Base-by-base conservation (phyloP, 805 yeast genomes). In the Monosporozyma unispora region DNA sequence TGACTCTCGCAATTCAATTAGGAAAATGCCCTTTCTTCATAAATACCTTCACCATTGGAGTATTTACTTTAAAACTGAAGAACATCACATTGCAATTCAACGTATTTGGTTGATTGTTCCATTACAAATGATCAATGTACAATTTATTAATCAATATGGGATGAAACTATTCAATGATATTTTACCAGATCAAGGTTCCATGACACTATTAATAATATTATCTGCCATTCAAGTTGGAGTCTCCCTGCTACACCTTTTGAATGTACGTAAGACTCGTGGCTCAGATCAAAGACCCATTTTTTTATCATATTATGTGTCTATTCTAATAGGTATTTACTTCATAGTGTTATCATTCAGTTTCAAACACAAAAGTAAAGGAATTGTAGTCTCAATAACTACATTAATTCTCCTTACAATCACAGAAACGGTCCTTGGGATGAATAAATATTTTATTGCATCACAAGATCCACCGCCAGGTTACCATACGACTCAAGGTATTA, bases 61-160 rank as follows among this genome's bases (percentile, higher is more conserved):
- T 12, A 18, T 12, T 18, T 5, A 18, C 12, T 43, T 43, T 12
- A 11, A 7, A 18, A 19, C 14, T 22, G 10, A 19, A 28, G 10
- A 18, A 18, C 8, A 19, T 19, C 8, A 11, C 1, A 2, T 7
- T 11, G 28, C 11, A 3, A 18, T 43, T 6, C n/a, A 29, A 6
- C 22, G 37, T 3, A 43, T 39, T 10, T 14, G 27, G 39, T 31
- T 31, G 21, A 44, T 46, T 18, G n/a, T 46, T 10, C 25, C 39
- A 38, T 21, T 46, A 28, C 48, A 46, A 21, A 22, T 40, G 10
- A 35, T 46, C 18, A 38, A 46, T 25, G 23, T 27, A 12, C 39
- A 46, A 8, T 35, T 23, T 19, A 23, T 46, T n/a, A 38, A 33
- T 27, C 48, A 38, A 21, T 46, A 46, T 28, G 43, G 44, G 11